Conservation (phyloP, 768 basidiomycete genomes). For the Kwoniella dendrophila region DNA sequence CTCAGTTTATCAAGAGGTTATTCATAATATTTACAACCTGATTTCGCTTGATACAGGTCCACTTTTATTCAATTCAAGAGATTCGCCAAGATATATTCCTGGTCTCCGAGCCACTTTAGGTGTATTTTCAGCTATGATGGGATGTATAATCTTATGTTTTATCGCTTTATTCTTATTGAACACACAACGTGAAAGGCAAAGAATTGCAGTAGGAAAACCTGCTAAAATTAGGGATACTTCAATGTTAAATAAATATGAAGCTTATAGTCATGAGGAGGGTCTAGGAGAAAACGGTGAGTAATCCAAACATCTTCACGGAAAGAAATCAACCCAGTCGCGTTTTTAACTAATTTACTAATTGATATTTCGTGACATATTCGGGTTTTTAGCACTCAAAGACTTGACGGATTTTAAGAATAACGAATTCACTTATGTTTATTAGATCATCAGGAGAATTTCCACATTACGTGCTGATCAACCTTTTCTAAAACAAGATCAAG, state of each 20-base stretch:
- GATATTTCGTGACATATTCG: too few relatives aligned
- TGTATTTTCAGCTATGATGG: conserved; percentile 42
- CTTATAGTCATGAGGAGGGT: conserved; percentile 26
- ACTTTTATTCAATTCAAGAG: conserved; percentile 50
- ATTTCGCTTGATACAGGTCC: conserved; percentile 39
- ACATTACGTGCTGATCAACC: too few relatives aligned
- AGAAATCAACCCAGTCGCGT: not conserved
- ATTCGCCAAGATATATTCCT: conserved; percentile 45
- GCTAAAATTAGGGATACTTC: conserved; percentile 44
- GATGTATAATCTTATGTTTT: conserved; percentile 36
- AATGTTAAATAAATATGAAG: conserved; percentile 36
- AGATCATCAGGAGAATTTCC: too few relatives aligned
- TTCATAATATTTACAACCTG: conserved; percentile 31
- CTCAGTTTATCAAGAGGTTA: not conserved
- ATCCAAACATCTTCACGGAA: too few relatives aligned
- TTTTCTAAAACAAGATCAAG: too few relatives aligned
- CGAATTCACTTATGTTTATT: conserved; percentile 22
- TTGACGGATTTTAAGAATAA: conserved; percentile 21
- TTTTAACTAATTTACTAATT: too few relatives aligned
- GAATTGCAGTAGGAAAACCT: conserved; percentile 51
- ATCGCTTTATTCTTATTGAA: conserved; percentile 41
- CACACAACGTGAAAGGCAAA: conserved; percentile 43
- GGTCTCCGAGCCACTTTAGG: conserved; percentile 43
- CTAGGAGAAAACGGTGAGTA: conserved; percentile 15
- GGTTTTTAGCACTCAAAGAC: conserved; percentile 3